Evolutionary conservation across 768 basidiomycete genomes (phyloP).

Genomic region (Termitomyces eurrhizus): DNA sequence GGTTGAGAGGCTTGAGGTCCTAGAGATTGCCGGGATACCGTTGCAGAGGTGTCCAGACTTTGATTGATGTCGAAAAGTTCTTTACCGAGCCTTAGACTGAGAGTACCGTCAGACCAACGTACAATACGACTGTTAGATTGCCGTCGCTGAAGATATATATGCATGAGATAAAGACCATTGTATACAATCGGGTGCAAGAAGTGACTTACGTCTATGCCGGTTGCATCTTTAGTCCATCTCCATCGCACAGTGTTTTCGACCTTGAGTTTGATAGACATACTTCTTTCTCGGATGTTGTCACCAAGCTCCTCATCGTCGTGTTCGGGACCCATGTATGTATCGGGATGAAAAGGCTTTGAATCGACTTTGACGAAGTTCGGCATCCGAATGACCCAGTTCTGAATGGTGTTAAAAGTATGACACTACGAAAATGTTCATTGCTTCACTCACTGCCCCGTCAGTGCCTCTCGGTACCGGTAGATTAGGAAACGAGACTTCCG

Average conservation of each 20-base stretch:
- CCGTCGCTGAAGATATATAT: constrained; percentile 45
- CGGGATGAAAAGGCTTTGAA: constrained; percentile 84
- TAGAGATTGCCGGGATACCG: constrained; percentile 54
- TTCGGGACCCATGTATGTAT: constrained; percentile 80
- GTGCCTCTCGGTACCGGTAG: constrained; percentile 76
- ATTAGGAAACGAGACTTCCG: constrained; percentile 81
- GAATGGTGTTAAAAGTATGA: background rate
- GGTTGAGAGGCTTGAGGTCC: constrained; percentile 35
- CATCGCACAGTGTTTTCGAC: constrained; percentile 95
- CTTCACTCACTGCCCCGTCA: constrained; percentile 69
- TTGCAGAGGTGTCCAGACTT: constrained; percentile 73
- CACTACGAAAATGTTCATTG: background rate
- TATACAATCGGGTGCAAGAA: background rate
- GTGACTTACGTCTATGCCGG: constrained; percentile 69
- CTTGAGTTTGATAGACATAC: constrained; percentile 80
- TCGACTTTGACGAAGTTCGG: constrained; percentile 94
- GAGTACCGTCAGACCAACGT: constrained; percentile 92
- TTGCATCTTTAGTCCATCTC: constrained; percentile 84
- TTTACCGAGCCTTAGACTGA: constrained; percentile 88
- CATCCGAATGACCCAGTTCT: constrained; percentile 92
- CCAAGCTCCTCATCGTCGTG: constrained; percentile 68
- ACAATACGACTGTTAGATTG: constrained; percentile 91
- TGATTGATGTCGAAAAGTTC: constrained; percentile 91
- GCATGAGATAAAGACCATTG: constrained; percentile 4
- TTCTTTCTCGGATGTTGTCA: constrained; percentile 68